These are phyloP conservation scores for Halophytophthora polymorphica DNA, from an alignment of 352 stramenopile genomes.

Conservation along the genomic window DNA sequence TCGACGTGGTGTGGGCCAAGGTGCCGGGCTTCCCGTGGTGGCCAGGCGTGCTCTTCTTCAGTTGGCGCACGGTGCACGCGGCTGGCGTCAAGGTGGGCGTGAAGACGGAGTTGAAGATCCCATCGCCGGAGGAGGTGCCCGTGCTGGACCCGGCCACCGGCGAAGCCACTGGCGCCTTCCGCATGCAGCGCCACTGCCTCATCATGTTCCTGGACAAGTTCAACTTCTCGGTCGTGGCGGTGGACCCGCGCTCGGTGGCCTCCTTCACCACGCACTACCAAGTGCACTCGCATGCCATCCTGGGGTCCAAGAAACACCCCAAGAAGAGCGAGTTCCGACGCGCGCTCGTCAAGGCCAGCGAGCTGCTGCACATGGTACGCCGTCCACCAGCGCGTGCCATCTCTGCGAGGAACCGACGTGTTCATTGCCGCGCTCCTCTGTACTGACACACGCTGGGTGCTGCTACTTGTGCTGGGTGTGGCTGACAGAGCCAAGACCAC, in stretches of 20 bases:
- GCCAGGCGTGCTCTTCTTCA: constrained; percentile 72
- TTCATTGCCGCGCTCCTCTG: no score
- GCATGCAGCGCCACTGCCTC: constrained; percentile 30
- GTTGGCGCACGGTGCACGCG: constrained; percentile 45
- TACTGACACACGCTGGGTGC: no score
- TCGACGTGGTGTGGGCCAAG: constrained; percentile 80
- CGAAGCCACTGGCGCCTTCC: constrained; percentile 22
- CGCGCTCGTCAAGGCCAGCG: constrained; percentile 29
- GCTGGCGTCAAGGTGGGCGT: constrained; percentile 42
- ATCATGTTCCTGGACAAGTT: constrained; percentile 71
- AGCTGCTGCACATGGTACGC: constrained; percentile 53
- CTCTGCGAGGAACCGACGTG: no score
- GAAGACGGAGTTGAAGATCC: constrained; percentile 30
- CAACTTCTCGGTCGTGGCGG: constrained; percentile 50
- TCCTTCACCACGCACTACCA: constrained; percentile 58
- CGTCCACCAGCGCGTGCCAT: no score
- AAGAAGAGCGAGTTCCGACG: constrained; percentile 35
- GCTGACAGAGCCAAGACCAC: constrained; percentile 22
- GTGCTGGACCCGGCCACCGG: constrained; percentile 19
- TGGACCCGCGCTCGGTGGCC: constrained; percentile 30
- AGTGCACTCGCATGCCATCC: constrained; percentile 23
- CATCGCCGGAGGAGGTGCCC: constrained; percentile 29
- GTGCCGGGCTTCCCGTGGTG: constrained; percentile 71
- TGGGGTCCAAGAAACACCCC: constrained; percentile 21
- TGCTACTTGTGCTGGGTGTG: not conserved